These are phyloP conservation scores for Yamadazyma endophytica DNA, from an alignment of 805 yeast species.

Conservation along the genomic window DNA sequence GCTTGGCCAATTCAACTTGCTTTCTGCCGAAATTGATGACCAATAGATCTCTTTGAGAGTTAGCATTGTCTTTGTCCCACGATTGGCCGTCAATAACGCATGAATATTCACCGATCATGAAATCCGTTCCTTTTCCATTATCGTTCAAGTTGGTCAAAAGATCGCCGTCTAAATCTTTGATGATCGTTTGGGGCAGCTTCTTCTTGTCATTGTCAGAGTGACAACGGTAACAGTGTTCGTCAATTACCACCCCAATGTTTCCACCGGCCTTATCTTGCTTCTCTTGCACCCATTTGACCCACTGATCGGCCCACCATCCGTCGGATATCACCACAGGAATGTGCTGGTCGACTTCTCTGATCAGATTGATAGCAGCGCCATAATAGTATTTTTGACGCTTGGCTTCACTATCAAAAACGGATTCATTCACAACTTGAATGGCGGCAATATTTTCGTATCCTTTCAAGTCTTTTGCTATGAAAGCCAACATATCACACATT, in stretches of 20 bases:
- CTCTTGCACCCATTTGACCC: conserved; percentile 62
- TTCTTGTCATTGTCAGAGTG: conserved; percentile 70
- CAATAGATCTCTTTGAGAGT: conserved; percentile 43
- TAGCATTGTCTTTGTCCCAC: conserved; percentile 55
- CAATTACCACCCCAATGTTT: conserved; percentile 65
- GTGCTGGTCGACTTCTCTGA: conserved; percentile 49
- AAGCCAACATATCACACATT: conserved; percentile 51
- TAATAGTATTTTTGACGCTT: conserved; percentile 58
- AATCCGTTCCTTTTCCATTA: conserved; percentile 51
- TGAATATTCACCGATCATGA: conserved; percentile 85
- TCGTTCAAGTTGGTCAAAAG: conserved; percentile 47
- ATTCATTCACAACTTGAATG: conserved; percentile 82
- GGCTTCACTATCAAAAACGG: conserved; percentile 53
- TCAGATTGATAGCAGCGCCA: conserved; percentile 54
- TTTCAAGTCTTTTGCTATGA: conserved; percentile 57
- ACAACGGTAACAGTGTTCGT: conserved; percentile 83
- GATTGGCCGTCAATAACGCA: conserved; percentile 77
- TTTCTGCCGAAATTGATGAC: conserved; percentile 58
- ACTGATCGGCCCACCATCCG: conserved; percentile 88
- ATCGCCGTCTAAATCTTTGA: conserved; percentile 48
- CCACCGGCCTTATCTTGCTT: conserved; percentile 32
- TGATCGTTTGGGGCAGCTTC: conserved; percentile 62
- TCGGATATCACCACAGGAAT: conserved; percentile 83
- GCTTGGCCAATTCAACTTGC: conserved; percentile 45
- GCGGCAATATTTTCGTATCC: conserved; percentile 69